Evolutionary conservation across 2,329 filamentous ascomycete genomes (phyloP).

Genomic region (Amylocarpus encephaloides): DNA sequence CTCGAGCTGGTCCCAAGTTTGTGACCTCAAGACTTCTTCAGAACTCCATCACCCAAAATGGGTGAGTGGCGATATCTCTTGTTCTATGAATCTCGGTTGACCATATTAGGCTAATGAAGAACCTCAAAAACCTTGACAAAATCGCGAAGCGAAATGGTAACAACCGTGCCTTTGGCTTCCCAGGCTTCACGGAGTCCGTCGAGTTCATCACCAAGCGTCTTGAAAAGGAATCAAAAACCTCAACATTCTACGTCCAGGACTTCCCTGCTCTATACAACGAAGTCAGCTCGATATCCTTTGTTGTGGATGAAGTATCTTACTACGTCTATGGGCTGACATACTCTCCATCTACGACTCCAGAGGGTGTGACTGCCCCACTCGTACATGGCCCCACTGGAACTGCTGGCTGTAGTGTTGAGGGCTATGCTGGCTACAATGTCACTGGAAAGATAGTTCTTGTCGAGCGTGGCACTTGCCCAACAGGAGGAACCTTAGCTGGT

Average conservation of each 20-base stretch:
- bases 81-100: not conserved
- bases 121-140: constrained; percentile 10
- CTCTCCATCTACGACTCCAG: constrained; percentile 28
- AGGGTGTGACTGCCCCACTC: constrained; percentile 12
- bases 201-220: constrained; percentile 8
- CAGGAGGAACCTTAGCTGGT: constrained; percentile 49
- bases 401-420: constrained; percentile 7
- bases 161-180: constrained; percentile 14
- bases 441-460: constrained; percentile 46
- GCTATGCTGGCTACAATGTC: constrained; percentile 15
- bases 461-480: constrained; percentile 43
- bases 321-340: constrained; percentile 14
- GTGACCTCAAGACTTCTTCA: constrained; percentile 11
- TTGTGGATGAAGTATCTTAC: constrained; percentile 4
- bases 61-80: not conserved
- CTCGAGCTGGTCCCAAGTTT: constrained; percentile 6
- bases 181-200: constrained; percentile 11
- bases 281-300: constrained; percentile 9
- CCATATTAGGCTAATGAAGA: constrained; percentile 12
- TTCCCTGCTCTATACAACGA: constrained; percentile 10
- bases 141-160: constrained; percentile 10
- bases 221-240: constrained; percentile 9
- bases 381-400: constrained; percentile 8
- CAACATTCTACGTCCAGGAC: constrained; percentile 8
- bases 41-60: constrained; percentile 10